Evolutionary conservation across 2,329 filamentous ascomycete species (phyloP), one percentile per base, ranked within the genome.

Genomic region (Alternaria sp.): DNA sequence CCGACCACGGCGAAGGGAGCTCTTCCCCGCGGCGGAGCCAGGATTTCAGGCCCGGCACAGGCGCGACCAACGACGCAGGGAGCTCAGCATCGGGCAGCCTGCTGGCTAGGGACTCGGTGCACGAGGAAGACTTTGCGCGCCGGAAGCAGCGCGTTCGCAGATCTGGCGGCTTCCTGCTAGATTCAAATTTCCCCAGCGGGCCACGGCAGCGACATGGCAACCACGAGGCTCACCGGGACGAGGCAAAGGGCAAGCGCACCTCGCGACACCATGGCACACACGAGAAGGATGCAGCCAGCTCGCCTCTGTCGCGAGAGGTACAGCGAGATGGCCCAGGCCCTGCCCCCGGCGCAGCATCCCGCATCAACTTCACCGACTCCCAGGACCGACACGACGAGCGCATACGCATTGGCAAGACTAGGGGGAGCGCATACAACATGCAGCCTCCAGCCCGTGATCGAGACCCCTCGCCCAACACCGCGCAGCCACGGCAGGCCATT

Each of bases 401-500:
- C 7, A 32, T 77, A 28, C 73, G 65, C 23, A 59, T 76, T 5
- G 57, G 63, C 28, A 76, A 71, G 67, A 61, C 65, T 1, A 71
- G 72, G 53, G 63, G 62, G 46, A 67, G 56, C 23, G 52, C 36
- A 19, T 57, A 66, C 19, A 59, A 55, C 40, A 54, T 50, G 44
- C 57, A 28, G 6, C 49, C 67, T 19, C 51, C 59, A 8, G 59
- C 54, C 21, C 65, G 55, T 21, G 58, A 63, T 44, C 60, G 65
- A 47, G 60, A 60, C 19, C 26, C 58, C 6, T 56, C 61, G 28
- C 53, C 65, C 21, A 65, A 54, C 36, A 30, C 61, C 5, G 52
- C 63, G 59, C 65, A 58, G n/a, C 65, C 75, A 17, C 83, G 80
- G 6, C 75, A 91, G 19, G 89, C 93, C 71, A 85, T 91, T 63